These are phyloP conservation scores for Xylaria castorea DNA, from an alignment of 495 filamentous ascomycete species.

Conservation along the genomic window DNA sequence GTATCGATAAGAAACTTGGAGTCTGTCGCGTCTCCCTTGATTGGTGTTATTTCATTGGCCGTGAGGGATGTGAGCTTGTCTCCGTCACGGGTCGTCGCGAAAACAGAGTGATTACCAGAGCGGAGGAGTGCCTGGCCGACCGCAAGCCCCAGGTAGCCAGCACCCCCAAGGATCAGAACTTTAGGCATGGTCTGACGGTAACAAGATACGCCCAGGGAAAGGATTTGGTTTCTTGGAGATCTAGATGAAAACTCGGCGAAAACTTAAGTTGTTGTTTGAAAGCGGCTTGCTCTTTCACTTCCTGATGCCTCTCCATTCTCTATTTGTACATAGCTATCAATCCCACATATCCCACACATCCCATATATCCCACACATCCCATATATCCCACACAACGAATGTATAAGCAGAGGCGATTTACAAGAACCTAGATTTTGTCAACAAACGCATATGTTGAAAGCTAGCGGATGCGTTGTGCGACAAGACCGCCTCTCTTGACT, in stretches of 20 bases:
- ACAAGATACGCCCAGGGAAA: background rate
- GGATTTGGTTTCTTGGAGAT: background rate
- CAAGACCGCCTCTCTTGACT: background rate
- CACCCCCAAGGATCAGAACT: slow-evolving; percentile 53
- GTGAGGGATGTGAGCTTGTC: slow-evolving; percentile 44
- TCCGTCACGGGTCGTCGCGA: slow-evolving; percentile 46
- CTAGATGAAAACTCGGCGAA: background rate
- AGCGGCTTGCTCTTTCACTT: background rate
- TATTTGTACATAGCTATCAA: background rate
- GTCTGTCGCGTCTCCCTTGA: background rate
- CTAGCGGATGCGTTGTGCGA: background rate
- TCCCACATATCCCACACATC: slow-evolving; percentile 4
- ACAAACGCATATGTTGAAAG: background rate
- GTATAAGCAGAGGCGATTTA: background rate
- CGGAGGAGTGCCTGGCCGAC: slow-evolving; percentile 45
- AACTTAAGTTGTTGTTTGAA: background rate
- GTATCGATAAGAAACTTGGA: background rate
- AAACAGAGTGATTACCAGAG: slow-evolving; percentile 46
- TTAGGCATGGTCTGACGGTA: slow-evolving; percentile 43
- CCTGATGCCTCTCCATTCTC: background rate
- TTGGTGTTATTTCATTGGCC: slow-evolving; percentile 22
- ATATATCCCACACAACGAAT: background rate
- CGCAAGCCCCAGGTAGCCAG: slow-evolving; percentile 50
- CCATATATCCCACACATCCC: slow-evolving; percentile 3
- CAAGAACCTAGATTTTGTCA: background rate